These are phyloP conservation scores for Solanum tacnaense DNA, from an alignment of 257 asterid genomes.

Conservation along the genomic window DNA sequence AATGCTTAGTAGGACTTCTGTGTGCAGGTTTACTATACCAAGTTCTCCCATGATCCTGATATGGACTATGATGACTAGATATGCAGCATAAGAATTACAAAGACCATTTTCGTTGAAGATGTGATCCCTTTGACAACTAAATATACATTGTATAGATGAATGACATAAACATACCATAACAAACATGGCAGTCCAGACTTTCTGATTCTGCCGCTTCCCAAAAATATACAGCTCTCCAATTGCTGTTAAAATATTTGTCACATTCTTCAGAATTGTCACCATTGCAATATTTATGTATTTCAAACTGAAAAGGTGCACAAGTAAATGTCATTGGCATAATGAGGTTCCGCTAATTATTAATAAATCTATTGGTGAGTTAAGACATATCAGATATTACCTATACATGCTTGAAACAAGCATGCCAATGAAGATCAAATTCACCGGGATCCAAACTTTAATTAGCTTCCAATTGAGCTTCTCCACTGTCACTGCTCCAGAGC, in stretches of 20 bases:
- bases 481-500: constrained; percentile 27
- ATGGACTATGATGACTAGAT: background rate
- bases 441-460: constrained; percentile 38
- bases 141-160: background rate
- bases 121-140: background rate
- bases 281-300: constrained; percentile 43
- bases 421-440: constrained; percentile 37
- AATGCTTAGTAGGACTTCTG: background rate
- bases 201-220: constrained; percentile 37
- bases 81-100: background rate
- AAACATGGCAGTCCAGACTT: constrained; percentile 50
- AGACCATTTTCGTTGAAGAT: background rate
- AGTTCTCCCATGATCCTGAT: background rate
- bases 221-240: constrained; percentile 35
- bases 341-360: background rate
- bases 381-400: constrained; percentile 17
- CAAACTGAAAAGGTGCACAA: constrained; percentile 31
- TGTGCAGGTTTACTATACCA: background rate
- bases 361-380: background rate
- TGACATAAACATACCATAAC: constrained; percentile 24
- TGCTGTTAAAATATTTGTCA: constrained; percentile 46
- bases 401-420: constrained; percentile 46
- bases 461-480: constrained; percentile 38
- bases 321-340: constrained; percentile 5
- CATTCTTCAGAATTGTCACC: constrained; percentile 49